A percentile compares a stretch with the other conserved stretches of the same genome.
Conservation (phyloP, 306 rosid genomes). For the Acacia confusa region DNA sequence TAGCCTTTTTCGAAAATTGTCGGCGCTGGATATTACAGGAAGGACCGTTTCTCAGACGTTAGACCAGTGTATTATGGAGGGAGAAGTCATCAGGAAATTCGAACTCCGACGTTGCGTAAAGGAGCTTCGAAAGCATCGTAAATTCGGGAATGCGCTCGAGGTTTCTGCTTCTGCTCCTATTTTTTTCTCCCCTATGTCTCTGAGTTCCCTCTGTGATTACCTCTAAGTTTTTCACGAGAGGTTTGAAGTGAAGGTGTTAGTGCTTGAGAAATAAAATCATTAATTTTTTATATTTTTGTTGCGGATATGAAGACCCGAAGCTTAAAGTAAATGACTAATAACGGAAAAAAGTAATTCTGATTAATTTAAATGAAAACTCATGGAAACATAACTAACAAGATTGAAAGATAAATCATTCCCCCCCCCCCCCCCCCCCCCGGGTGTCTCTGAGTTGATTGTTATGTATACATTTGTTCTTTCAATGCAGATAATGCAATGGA, state of each 20-base stretch:
- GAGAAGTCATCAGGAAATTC: slow-evolving; percentile 43
- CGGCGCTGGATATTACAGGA: slow-evolving; percentile 56
- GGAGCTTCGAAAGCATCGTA: slow-evolving; percentile 63
- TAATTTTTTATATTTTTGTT: no score
- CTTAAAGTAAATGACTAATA: background rate
- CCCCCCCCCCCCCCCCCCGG: no score
- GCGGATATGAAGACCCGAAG: background rate
- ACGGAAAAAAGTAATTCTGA: background rate
- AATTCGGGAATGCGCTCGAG: slow-evolving; percentile 63
- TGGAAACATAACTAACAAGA: background rate
- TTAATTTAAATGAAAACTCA: background rate
- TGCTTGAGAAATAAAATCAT: no score
- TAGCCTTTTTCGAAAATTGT: slow-evolving; percentile 53
- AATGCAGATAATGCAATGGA: slow-evolving; percentile 88
- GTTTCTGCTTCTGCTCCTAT: slow-evolving; percentile 30
- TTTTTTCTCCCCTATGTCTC: background rate
- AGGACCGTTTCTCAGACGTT: slow-evolving; percentile 58
- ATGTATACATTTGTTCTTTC: background rate
- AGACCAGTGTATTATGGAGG: slow-evolving; percentile 59
- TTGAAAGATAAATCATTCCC: background rate
- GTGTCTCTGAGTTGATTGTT: no score
- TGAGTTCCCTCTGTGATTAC: background rate
- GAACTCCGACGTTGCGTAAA: slow-evolving; percentile 49
- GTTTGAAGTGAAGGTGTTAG: background rate
- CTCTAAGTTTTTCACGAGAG: background rate